Evolutionary conservation across 2,329 filamentous ascomycete genomes (phyloP).

Genomic region (Trichoderma sp.): DNA sequence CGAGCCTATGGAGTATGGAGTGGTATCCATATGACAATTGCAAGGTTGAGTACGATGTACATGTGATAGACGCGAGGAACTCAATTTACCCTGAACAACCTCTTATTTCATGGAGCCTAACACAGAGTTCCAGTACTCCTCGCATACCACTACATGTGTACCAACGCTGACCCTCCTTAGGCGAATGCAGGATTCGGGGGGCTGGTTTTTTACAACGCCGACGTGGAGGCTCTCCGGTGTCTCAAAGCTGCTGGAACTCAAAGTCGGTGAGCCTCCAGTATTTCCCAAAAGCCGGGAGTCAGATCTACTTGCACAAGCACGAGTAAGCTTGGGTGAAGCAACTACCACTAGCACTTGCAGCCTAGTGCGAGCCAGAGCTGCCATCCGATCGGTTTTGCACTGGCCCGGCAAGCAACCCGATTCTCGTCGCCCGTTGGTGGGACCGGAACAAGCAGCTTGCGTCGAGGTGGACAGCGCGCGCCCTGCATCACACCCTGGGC

Average conservation of each 20-base stretch:
- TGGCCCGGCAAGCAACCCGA: slow-evolving; percentile 8
- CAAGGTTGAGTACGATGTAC: neutral
- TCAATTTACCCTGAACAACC: neutral
- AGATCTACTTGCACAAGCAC: neutral
- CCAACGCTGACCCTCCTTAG: neutral
- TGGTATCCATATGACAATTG: neutral
- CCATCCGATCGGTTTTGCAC: neutral
- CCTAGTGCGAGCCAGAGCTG: neutral
- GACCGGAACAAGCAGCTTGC: neutral
- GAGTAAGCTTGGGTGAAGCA: neutral
- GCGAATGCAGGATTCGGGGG: neutral
- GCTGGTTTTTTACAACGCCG: neutral
- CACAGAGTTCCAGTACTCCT: neutral
- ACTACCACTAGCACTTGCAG: neutral
- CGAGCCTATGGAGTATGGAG: neutral
- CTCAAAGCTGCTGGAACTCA: neutral
- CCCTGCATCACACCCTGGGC: slow-evolving; percentile 1
- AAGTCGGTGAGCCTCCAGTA: neutral
- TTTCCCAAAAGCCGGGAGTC: neutral
- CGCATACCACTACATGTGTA: neutral
- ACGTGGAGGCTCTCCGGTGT: neutral
- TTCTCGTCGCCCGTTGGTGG: neutral
- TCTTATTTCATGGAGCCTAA: neutral
- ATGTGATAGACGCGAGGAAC: neutral
- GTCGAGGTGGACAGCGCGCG: neutral